These are phyloP conservation scores for Lentinula guzmanii DNA, from an alignment of 768 basidiomycete genomes.

Conservation along the genomic window DNA sequence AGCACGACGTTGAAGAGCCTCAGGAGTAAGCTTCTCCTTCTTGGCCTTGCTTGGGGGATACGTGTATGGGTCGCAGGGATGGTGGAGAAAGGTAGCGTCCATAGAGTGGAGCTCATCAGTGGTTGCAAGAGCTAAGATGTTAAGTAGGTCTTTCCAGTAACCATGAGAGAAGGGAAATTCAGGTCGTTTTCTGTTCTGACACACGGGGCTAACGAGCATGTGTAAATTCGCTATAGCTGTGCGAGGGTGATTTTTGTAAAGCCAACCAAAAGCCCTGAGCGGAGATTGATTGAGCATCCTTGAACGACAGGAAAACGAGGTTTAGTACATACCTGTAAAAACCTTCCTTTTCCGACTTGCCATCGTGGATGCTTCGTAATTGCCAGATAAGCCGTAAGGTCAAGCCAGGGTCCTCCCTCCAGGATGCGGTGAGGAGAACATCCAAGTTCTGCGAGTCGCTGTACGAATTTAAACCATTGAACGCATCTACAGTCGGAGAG, in stretches of 20 bases:
- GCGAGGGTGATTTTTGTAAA: conserved; percentile 61
- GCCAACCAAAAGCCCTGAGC: conserved; percentile 55
- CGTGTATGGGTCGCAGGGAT: conserved; percentile 8
- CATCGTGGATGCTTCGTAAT: conserved; percentile 63
- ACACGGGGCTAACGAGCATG: conserved; percentile 47
- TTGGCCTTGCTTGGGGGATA: conserved; percentile 6
- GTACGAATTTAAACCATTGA: conserved; percentile 32
- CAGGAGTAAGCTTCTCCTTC: neutral
- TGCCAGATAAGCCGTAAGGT: conserved; percentile 68
- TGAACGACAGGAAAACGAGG: neutral
- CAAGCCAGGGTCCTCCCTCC: conserved; percentile 51
- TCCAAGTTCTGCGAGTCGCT: conserved; percentile 19
- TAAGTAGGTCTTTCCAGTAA: conserved; percentile 73
- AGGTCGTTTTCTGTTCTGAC: conserved; percentile 25
- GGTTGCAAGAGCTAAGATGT: conserved; percentile 57
- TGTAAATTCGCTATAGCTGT: conserved; percentile 62
- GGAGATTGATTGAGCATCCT: neutral
- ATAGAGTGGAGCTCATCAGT: conserved; percentile 36
- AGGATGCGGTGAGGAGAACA: conserved; percentile 38
- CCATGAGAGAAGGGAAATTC: conserved; percentile 39
- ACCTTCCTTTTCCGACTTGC: conserved; percentile 51
- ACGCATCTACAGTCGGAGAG: conserved; percentile 52
- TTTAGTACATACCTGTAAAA: conserved; percentile 47
- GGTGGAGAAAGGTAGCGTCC: conserved; percentile 19
- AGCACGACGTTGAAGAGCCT: neutral